A percentile compares a stretch with the other conserved stretches of the same genome.
phyloP scores from a whole-genome alignment of 176 grass and related monocot species.

The Aegilops sharonensis region DNA sequence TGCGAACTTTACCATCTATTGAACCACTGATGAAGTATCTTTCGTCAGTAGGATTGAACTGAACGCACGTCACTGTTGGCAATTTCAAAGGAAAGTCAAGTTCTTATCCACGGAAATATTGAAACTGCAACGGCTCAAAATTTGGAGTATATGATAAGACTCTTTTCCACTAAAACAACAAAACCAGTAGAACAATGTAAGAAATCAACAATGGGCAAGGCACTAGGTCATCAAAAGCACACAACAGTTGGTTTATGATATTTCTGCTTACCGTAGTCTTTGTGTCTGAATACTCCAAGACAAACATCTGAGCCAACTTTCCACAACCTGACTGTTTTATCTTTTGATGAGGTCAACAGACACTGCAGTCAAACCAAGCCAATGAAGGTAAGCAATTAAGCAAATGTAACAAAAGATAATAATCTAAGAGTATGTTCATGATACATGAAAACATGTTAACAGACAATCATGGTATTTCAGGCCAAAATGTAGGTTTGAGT shows the following conservation, averaged over 20 bases:
- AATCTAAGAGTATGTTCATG: not conserved
- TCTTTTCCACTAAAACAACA: not conserved
- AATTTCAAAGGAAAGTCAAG: conserved; percentile 29
- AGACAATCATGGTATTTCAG: not conserved
- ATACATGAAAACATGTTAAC: not conserved
- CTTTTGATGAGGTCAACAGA: conserved; percentile 89
- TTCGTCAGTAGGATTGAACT: conserved; percentile 84
- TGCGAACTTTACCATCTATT: conserved; percentile 84
- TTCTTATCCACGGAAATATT: not conserved
- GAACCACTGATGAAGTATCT: conserved; percentile 87
- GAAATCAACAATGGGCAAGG: not conserved
- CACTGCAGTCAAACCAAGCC: conserved; percentile 46
- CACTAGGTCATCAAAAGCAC: not conserved
- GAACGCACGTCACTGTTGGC: conserved; percentile 75
- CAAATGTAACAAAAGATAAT: not conserved
- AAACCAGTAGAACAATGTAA: not conserved
- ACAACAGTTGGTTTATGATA: not conserved
- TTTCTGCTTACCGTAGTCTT: conserved; percentile 68
- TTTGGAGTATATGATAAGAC: not conserved
- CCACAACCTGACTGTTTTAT: conserved; percentile 91
- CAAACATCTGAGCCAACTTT: conserved; percentile 77
- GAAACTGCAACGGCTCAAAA: not conserved
- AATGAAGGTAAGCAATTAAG: conserved; percentile 27
- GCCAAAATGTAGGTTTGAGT: not conserved
- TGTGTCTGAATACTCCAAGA: conserved; percentile 71